These are phyloP conservation scores for Endocalyx cinctus DNA, from an alignment of 2,329 filamentous ascomycete species.

Conservation along the genomic window DNA sequence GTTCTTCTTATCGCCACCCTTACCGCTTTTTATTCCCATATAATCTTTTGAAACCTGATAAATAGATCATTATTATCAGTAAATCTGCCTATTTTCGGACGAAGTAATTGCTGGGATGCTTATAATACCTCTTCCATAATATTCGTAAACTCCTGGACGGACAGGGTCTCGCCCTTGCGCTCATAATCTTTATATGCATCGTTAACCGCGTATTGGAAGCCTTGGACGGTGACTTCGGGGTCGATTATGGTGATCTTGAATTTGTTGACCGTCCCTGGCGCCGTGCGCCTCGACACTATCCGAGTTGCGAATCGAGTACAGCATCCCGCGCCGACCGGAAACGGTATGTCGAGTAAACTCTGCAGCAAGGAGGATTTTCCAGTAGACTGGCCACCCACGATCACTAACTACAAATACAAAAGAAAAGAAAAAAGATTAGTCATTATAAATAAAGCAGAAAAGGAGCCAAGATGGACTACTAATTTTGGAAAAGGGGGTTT, in stretches of 20 bases:
- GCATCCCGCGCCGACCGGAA: conserved; percentile 15
- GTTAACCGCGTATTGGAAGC: conserved; percentile 14
- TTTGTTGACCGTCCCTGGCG: conserved; percentile 20
- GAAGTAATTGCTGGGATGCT: neutral
- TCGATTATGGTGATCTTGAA: conserved; percentile 28
- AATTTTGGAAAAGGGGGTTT: too few species aligned
- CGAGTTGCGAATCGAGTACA: conserved; percentile 25
- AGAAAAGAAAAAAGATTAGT: too few species aligned
- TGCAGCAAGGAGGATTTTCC: conserved; percentile 72
- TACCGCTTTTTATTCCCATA: conserved; percentile 25
- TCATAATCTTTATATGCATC: conserved; percentile 17
- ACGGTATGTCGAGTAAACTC: conserved; percentile 33
- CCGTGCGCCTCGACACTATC: conserved; percentile 20
- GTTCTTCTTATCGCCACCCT: conserved; percentile 22
- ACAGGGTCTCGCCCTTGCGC: conserved; percentile 18
- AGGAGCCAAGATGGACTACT: too few species aligned
- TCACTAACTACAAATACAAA: conserved; percentile 50
- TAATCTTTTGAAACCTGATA: conserved; percentile 22
- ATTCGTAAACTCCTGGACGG: conserved; percentile 21
- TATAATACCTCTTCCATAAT: conserved; percentile 26
- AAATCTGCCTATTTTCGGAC: too few species aligned
- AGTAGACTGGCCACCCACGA: conserved; percentile 70
- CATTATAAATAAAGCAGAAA: too few species aligned
- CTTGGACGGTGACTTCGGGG: conserved; percentile 17
- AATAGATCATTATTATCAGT: neutral